A percentile compares a stretch with the other conserved stretches of the same genome.
Conservation (phyloP, 768 basidiomycete species). For the Tulasnella sp. region DNA sequence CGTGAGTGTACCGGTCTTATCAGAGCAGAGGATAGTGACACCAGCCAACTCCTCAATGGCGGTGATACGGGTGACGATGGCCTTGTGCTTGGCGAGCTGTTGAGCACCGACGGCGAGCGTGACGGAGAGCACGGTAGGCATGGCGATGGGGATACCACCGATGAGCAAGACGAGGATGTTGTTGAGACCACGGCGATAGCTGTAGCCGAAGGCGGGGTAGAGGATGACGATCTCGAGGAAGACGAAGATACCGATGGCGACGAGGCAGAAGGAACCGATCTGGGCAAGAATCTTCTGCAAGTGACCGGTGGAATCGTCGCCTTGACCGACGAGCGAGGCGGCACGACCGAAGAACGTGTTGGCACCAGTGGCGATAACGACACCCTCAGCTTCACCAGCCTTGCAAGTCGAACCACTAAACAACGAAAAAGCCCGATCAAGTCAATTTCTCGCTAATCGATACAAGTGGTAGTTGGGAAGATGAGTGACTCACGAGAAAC, state of each 20-base stretch:
- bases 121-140: constrained; percentile 97
- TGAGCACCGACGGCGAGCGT: constrained; percentile 98
- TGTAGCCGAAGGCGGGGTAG: constrained; percentile 84
- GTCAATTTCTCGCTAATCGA: background rate
- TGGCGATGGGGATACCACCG: constrained; percentile 99
- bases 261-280: constrained; percentile 94
- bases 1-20: constrained; percentile 96
- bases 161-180: constrained; percentile 98
- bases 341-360: constrained; percentile 99
- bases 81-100: constrained; percentile 98
- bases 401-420: constrained; percentile 93
- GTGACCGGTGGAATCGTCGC: constrained; percentile 96
- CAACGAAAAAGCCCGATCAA: background rate
- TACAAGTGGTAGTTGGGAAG: too few relatives aligned
- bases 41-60: constrained; percentile 98
- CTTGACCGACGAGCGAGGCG: constrained; percentile 91
- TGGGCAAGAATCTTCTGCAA: constrained; percentile 97
- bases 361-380: constrained; percentile 94
- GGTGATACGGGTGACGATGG: constrained; percentile 98
- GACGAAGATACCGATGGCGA: constrained; percentile 93
- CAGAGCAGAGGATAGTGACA: constrained; percentile 96
- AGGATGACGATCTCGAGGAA: constrained; percentile 87
- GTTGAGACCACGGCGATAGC: constrained; percentile 89
- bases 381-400: constrained; percentile 97
- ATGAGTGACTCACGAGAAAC: constrained; percentile 86